A percentile compares a stretch with the other conserved stretches of the same genome.
phyloP scores from a whole-genome alignment of 2,329 filamentous ascomycete species.

The Nemania bipapillata region DNA sequence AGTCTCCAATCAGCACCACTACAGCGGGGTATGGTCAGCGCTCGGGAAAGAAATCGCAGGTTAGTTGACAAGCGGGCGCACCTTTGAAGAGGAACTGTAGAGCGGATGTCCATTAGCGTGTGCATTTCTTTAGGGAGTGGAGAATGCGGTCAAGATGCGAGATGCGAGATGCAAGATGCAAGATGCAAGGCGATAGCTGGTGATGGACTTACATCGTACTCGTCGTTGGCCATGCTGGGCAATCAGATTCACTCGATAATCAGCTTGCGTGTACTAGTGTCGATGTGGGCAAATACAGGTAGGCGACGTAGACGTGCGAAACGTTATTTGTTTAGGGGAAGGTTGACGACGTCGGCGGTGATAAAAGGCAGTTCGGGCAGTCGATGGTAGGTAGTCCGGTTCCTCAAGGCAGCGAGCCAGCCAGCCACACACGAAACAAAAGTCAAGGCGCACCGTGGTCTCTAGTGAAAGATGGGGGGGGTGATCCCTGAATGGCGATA shows the following conservation, averaged over 20 bases:
- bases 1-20: slow-evolving; percentile 99
- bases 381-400: slow-evolving; percentile 25
- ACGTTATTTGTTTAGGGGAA: slow-evolving; percentile 23
- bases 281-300: slow-evolving; percentile 29
- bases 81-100: slow-evolving; percentile 98
- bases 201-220: slow-evolving; percentile 88
- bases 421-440: slow-evolving; percentile 36
- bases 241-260: slow-evolving; percentile 37
- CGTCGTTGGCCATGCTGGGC: slow-evolving; percentile 94
- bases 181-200: neutral
- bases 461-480: slow-evolving; percentile 17
- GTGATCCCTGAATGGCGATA: slow-evolving; percentile 16
- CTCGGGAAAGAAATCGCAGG: slow-evolving; percentile 41
- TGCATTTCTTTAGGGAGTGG: slow-evolving; percentile 26
- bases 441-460: slow-evolving; percentile 38
- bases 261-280: slow-evolving; percentile 29
- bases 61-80: slow-evolving; percentile 52
- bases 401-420: slow-evolving; percentile 29
- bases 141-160: slow-evolving; percentile 44
- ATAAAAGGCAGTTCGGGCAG: slow-evolving; percentile 36
- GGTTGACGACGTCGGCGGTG: slow-evolving; percentile 30
- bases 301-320: neutral
- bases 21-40: slow-evolving; percentile 46
- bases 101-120: slow-evolving; percentile 48
- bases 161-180: slow-evolving; percentile 33